Evolutionary conservation across 1,284 basidiomycete genomes (phyloP), one percentile per base, ranked within the genome.

Genomic region (Rhodotorula sp.): DNA sequence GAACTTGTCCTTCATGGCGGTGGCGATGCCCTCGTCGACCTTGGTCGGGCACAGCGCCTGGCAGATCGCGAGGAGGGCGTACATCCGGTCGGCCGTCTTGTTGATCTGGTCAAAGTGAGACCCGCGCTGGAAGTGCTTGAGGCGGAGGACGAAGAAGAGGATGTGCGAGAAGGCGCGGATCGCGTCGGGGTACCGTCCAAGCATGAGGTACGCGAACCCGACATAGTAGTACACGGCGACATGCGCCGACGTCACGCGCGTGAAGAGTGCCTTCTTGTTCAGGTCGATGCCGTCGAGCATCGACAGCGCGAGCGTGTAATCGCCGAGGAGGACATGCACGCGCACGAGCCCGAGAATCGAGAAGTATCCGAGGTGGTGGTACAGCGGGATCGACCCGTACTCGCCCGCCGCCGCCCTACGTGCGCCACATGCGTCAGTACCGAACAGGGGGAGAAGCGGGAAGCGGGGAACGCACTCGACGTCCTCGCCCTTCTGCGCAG

Each of bases 41-140:
- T 82, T 94, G 86, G 46, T 83, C 19, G 96, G 95, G 36, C 94
- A 94, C 21, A 98, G 86, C 0, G 92, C 91, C 78, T 93, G 91
- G 84, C 93, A 95, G 75, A 98, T 89, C 15, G 94, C 92, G 75
- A 97, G 91, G 32, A 99, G 84, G 8, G 94, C 94, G 81, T 98
- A 97, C 95, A 98, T 99, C 64, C 96, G 85, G 82, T 99, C 96
- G 17, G 92, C 94, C 39, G 91, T 94, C 85, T 97, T 98, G 85
- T 90, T 94, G 83, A 99, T 97, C 85, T 96, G 94, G 79, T 97
- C 95, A 83, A 97, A 97, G 81, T 95, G 92, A 77, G 87, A 88
- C 91, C 95, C 55, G 91, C 87, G 83, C 91, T 88, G 80, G 74
- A 78, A 76, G 71, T 78, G 74, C 70, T 76, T 77, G 46, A 78